These are phyloP conservation scores for Ophiostoma fasciatum DNA, from an alignment of 2,329 filamentous ascomycete species.

Conservation along the genomic window DNA sequence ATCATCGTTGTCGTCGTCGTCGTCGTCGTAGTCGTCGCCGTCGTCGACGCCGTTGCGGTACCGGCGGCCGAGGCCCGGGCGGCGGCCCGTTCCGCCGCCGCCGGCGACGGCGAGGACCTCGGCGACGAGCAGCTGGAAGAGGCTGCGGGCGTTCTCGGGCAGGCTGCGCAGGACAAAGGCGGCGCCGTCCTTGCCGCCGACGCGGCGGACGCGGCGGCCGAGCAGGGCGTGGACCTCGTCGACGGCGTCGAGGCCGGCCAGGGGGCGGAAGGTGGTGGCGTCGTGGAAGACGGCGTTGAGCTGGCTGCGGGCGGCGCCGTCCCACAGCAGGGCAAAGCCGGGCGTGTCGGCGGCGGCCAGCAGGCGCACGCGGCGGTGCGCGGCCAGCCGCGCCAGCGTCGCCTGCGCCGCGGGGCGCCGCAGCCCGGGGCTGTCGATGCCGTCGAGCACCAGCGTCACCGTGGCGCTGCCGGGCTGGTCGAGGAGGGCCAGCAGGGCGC, in stretches of 20 bases:
- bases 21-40: conserved; percentile 66
- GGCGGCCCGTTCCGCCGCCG: conserved; percentile 34
- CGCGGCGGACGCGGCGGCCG: conserved; percentile 61
- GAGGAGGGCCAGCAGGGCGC: conserved; percentile 49
- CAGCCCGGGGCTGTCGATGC: conserved; percentile 66
- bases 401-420: conserved; percentile 57
- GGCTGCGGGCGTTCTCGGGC: conserved; percentile 77
- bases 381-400: conserved; percentile 60
- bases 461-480: conserved; percentile 24
- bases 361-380: conserved; percentile 56
- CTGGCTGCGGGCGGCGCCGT: conserved; percentile 55
- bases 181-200: conserved; percentile 83
- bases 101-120: conserved; percentile 64
- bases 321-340: conserved; percentile 79
- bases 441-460: conserved; percentile 67
- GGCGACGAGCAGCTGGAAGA: conserved; percentile 73
- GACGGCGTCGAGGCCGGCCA: conserved; percentile 54
- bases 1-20: conserved; percentile 81
- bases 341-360: conserved; percentile 77
- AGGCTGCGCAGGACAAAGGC: conserved; percentile 80
- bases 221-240: conserved; percentile 83
- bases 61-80: conserved; percentile 14
- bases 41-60: conserved; percentile 30
- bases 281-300: conserved; percentile 86
- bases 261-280: conserved; percentile 74